Percentiles rank a stretch among this genome's conserved stretches.
Evolutionary conservation across 2,329 filamentous ascomycete genomes (phyloP).

Genomic region (Aspergillus alliaceus): DNA sequence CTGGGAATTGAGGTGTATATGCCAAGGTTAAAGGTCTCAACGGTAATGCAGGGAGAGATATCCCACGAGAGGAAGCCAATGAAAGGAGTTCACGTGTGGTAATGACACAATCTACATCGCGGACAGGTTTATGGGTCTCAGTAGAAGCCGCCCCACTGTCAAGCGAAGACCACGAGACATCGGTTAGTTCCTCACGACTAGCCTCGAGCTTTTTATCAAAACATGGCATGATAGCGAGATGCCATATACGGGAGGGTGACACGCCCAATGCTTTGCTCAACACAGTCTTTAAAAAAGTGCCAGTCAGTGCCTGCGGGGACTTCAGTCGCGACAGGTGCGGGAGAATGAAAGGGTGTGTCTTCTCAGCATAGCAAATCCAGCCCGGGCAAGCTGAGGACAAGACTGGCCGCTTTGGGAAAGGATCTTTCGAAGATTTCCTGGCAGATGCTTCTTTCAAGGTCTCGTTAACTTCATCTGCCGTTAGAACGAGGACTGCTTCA

Average conservation of each 20-base stretch:
- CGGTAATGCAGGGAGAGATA: conserved; percentile 75
- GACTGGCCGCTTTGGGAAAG: conserved; percentile 41
- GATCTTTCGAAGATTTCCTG: conserved; percentile 3
- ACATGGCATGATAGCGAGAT: conserved; percentile 94
- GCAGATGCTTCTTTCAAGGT: conserved; percentile 24
- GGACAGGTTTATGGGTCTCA: conserved; percentile 52
- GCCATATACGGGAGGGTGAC: conserved; percentile 81
- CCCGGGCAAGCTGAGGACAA: conserved; percentile 91
- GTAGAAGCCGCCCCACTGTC: conserved; percentile 28
- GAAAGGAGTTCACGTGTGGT: conserved; percentile 93
- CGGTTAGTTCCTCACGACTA: conserved; percentile 86
- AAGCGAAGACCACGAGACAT: conserved; percentile 63
- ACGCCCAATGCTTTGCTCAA: conserved; percentile 72
- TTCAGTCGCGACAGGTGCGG: conserved; percentile 89
- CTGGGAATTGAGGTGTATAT: conserved; percentile 66
- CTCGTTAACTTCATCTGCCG: conserved; percentile 67
- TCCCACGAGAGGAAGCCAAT: conserved; percentile 75
- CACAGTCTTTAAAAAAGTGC: conserved; percentile 84
- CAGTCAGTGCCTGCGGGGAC: conserved; percentile 88
- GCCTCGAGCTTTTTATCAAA: conserved; percentile 99
- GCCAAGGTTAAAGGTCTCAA: conserved; percentile 52
- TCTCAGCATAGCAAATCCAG: conserved; percentile 98
- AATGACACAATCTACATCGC: conserved; percentile 97
- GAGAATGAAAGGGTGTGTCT: conserved; percentile 91
- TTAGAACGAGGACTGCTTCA: conserved; percentile 78